Evolutionary conservation across 495 filamentous ascomycete species (phyloP).

Genomic region (Neurospora tetraspora): DNA sequence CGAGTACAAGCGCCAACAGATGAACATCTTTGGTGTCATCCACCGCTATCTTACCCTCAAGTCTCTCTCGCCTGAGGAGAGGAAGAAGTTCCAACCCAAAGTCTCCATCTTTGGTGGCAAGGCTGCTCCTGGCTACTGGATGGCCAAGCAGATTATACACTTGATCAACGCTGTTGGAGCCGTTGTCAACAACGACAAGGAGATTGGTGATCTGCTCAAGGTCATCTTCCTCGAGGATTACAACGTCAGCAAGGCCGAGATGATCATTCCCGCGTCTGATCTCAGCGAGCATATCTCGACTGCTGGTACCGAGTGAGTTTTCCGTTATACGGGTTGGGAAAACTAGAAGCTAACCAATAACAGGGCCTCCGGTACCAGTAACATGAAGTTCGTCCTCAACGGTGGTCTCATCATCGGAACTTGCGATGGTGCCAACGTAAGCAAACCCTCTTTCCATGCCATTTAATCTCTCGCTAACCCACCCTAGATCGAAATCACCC

Average conservation of each 20-base stretch:
- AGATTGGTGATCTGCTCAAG: constrained; percentile 89
- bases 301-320: constrained; percentile 74
- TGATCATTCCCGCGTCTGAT: constrained; percentile 89
- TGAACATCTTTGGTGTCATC: constrained; percentile 98
- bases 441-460: constrained; percentile 13
- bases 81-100: constrained; percentile 80
- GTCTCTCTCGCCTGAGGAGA: constrained; percentile 67
- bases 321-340: constrained; percentile 35
- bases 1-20: constrained; percentile 98
- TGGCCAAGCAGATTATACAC: constrained; percentile 98
- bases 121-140: constrained; percentile 97
- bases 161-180: constrained; percentile 84
- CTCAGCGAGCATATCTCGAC: constrained; percentile 98
- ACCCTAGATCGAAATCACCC: constrained; percentile 85
- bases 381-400: constrained; percentile 99
- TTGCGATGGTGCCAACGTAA: constrained; percentile 93
- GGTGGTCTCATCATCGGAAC: constrained; percentile 96
- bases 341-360: constrained; percentile 6
- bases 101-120: constrained; percentile 98
- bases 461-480: constrained; percentile 1
- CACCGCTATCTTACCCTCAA: constrained; percentile 90
- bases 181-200: constrained; percentile 86
- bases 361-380: constrained; percentile 51
- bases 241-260: constrained; percentile 98
- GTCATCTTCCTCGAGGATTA: constrained; percentile 97